These are phyloP conservation scores for Amphichorda felina DNA, from an alignment of 2,329 filamentous ascomycete genomes.

Conservation along the genomic window DNA sequence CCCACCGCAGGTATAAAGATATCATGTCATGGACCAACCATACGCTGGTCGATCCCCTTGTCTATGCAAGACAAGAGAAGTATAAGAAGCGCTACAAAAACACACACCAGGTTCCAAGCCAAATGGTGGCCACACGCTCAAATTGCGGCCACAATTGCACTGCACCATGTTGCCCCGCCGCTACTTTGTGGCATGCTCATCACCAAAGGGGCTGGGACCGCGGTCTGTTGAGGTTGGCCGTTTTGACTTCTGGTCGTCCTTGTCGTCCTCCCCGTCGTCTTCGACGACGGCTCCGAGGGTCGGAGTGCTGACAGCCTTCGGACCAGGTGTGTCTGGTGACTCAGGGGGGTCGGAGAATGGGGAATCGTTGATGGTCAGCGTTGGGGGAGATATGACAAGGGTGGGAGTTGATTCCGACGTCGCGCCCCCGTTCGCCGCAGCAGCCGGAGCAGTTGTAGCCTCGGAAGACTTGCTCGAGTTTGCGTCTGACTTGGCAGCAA, in stretches of 20 bases:
- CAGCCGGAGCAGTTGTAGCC: not conserved
- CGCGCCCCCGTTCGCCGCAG: not conserved
- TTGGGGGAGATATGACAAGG: not conserved
- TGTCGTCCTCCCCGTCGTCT: conserved; percentile 29
- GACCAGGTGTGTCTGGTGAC: conserved; percentile 22
- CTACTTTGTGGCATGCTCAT: conserved; percentile 45
- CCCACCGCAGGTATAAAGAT: not conserved
- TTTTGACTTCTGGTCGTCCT: conserved; percentile 18
- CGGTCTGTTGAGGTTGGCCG: conserved; percentile 13
- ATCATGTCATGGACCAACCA: not conserved
- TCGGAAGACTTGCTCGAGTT: conserved; percentile 1
- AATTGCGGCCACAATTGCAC: not conserved
- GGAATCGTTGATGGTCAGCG: conserved; percentile 32
- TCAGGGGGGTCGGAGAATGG: conserved; percentile 40
- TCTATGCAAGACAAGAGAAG: conserved; percentile 1
- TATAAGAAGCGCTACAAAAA: not conserved
- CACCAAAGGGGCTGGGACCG: conserved; percentile 40
- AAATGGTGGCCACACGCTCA: no score
- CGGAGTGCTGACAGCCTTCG: conserved; percentile 23
- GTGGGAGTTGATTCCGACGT: not conserved
- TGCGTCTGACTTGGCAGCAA: conserved; percentile 24
- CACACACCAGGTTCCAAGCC: no score
- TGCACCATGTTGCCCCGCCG: not conserved
- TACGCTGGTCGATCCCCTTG: not conserved
- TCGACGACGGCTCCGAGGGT: conserved; percentile 45